phyloP scores from a whole-genome alignment of 352 stramenopile species.

The Aphanomyces astaci region DNA sequence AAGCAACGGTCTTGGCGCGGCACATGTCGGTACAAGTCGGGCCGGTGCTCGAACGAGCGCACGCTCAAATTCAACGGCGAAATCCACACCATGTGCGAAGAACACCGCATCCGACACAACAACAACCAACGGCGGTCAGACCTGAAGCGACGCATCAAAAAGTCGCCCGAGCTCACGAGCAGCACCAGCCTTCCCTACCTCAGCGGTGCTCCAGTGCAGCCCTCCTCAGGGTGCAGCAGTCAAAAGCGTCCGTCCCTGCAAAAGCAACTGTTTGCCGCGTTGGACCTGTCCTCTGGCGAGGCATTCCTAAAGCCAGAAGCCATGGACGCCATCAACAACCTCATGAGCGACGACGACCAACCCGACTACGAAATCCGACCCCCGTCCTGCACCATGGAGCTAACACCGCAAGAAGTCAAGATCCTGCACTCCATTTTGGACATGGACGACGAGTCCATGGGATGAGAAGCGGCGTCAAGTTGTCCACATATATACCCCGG shows the following conservation, averaged over 20 bases:
- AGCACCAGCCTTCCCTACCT: background rate
- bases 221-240: too few species aligned
- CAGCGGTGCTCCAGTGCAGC: too few species aligned
- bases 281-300: background rate
- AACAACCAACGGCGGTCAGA: slow-evolving; percentile 22
- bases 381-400: background rate
- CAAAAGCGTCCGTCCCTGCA: background rate
- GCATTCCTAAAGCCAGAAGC: background rate
- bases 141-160: slow-evolving; percentile 23
- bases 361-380: background rate
- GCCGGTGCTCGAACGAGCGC: slow-evolving; percentile 21
- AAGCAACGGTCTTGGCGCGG: slow-evolving; percentile 2
- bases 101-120: slow-evolving; percentile 24
- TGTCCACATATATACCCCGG: too few species aligned
- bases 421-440: slow-evolving; percentile 18
- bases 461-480: too few species aligned
- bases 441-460: background rate
- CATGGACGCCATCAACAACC: background rate
- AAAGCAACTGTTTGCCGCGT: background rate
- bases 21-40: slow-evolving; percentile 20
- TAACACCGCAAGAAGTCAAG: slow-evolving; percentile 2
- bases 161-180: slow-evolving; percentile 4
- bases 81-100: slow-evolving; percentile 24
- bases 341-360: background rate
- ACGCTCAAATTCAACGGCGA: slow-evolving; percentile 24